phyloP scores from a whole-genome alignment of 2,329 filamentous ascomycete genomes.

The Colletotrichum filicis region DNA sequence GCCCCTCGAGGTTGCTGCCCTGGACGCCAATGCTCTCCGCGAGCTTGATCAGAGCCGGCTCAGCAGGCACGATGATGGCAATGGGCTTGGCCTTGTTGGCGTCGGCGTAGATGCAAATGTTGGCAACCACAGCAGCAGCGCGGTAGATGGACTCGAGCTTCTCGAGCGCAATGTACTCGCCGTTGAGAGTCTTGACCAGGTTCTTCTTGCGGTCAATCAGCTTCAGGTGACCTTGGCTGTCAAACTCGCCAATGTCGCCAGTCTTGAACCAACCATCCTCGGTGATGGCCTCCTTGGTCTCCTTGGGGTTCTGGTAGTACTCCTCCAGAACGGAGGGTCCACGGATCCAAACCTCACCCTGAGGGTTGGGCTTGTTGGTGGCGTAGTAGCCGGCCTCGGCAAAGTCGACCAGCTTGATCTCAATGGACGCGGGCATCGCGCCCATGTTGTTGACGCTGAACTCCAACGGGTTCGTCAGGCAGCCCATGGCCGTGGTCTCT shows the following conservation, averaged over 20 bases:
- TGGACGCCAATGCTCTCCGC: conserved; percentile 54
- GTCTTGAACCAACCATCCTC: conserved; percentile 89
- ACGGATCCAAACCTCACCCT: conserved; percentile 91
- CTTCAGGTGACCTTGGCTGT: conserved; percentile 75
- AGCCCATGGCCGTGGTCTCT: conserved; percentile 83
- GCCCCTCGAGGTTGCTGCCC: conserved; percentile 70
- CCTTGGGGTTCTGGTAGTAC: conserved; percentile 83
- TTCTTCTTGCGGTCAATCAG: conserved; percentile 92
- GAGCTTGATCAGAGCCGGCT: conserved; percentile 65
- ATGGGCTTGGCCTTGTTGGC: conserved; percentile 62
- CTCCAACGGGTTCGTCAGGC: conserved; percentile 78
- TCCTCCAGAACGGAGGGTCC: conserved; percentile 76
- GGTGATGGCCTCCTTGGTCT: conserved; percentile 77
- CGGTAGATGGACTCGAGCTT: conserved; percentile 70
- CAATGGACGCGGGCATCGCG: conserved; percentile 77
- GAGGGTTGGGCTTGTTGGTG: conserved; percentile 79
- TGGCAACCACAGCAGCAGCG: conserved; percentile 60
- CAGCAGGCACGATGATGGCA: conserved; percentile 67
- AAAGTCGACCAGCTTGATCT: conserved; percentile 89
- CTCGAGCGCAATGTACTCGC: conserved; percentile 86
- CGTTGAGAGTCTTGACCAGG: conserved; percentile 83
- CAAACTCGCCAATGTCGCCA: conserved; percentile 85
- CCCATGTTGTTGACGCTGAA: conserved; percentile 81
- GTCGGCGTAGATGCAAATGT: conserved; percentile 68
- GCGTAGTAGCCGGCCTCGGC: conserved; percentile 83